phyloP scores from a whole-genome alignment of 495 filamentous ascomycete species.

The Annulohypoxylon maeteangense region DNA sequence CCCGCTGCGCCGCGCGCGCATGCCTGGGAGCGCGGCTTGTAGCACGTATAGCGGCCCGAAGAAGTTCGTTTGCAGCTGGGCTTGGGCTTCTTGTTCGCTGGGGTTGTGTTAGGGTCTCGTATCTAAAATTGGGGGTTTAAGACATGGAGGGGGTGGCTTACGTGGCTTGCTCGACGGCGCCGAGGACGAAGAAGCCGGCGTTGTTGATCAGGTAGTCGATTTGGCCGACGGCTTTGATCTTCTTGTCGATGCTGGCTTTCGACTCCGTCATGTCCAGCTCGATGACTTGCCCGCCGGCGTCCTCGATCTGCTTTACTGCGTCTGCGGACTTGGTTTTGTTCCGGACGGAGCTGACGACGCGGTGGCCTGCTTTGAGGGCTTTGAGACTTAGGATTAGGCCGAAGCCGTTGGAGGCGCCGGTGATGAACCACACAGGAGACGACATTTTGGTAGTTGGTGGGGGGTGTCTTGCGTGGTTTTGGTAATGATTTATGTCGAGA shows the following conservation, averaged over 20 bases:
- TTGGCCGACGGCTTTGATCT: slow-evolving; percentile 51
- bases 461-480: not conserved
- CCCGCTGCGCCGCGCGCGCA: slow-evolving; percentile 58
- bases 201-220: slow-evolving; percentile 66
- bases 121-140: not conserved
- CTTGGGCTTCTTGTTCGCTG: slow-evolving; percentile 53
- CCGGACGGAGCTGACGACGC: slow-evolving; percentile 59
- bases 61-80: slow-evolving; percentile 60
- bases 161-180: slow-evolving; percentile 56
- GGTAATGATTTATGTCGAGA: not conserved
- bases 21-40: slow-evolving; percentile 56
- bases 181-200: slow-evolving; percentile 57
- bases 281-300: slow-evolving; percentile 43
- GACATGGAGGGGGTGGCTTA: too few species aligned
- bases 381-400: slow-evolving; percentile 56
- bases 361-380: slow-evolving; percentile 56
- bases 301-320: slow-evolving; percentile 35
- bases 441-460: slow-evolving; percentile 19
- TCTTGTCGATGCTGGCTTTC: slow-evolving; percentile 49
- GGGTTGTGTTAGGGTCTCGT: not conserved
- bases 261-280: slow-evolving; percentile 56
- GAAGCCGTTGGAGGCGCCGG: slow-evolving; percentile 64
- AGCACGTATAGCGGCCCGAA: slow-evolving; percentile 61
- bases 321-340: slow-evolving; percentile 41
- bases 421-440: slow-evolving; percentile 58